A percentile compares a stretch with the other conserved stretches of the same genome.
phyloP scores from a whole-genome alignment of 192 early-diverging fungal species.

The Haplosporangium gracile region DNA sequence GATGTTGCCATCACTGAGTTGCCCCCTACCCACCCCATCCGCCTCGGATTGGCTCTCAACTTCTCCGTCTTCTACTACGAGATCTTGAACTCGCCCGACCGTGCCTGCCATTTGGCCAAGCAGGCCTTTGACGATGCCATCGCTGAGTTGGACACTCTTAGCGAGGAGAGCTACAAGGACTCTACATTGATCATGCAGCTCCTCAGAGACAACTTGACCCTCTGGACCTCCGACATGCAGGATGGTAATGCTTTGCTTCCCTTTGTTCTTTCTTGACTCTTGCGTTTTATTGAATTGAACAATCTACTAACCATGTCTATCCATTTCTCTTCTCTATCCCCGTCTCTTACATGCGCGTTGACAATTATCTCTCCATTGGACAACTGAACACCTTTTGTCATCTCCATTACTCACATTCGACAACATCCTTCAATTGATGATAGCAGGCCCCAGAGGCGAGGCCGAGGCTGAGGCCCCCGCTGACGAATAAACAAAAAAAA shows the following conservation, averaged over 20 bases:
- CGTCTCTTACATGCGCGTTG: not conserved
- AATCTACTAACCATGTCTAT: not conserved
- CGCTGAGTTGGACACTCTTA: conserved; percentile 98
- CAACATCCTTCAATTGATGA: not conserved
- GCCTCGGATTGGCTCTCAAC: conserved; percentile 97
- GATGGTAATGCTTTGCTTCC: conserved; percentile 31
- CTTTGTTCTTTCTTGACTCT: not conserved
- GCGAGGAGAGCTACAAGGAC: conserved; percentile 97
- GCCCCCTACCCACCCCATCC: conserved; percentile 98
- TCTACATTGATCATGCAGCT: conserved; percentile 98
- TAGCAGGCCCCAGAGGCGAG: conserved; percentile 33
- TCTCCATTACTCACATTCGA: not conserved
- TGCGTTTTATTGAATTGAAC: not conserved
- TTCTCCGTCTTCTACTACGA: conserved; percentile 99
- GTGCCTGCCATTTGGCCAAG: conserved; percentile 96
- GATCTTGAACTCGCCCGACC: conserved; percentile 98
- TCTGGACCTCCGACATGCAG: conserved; percentile 95
- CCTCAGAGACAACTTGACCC: conserved; percentile 97
- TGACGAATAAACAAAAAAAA: conserved; percentile 29
- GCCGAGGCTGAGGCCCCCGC: conserved; percentile 41
- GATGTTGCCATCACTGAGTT: conserved; percentile 96
- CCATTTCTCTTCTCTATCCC: not conserved
- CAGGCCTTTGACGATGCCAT: conserved; percentile 99
- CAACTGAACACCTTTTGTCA: not conserved
- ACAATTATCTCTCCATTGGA: not conserved